Evolutionary conservation across 345 rosid genomes (phyloP).

Genomic region (Hibiscus syriacus): DNA sequence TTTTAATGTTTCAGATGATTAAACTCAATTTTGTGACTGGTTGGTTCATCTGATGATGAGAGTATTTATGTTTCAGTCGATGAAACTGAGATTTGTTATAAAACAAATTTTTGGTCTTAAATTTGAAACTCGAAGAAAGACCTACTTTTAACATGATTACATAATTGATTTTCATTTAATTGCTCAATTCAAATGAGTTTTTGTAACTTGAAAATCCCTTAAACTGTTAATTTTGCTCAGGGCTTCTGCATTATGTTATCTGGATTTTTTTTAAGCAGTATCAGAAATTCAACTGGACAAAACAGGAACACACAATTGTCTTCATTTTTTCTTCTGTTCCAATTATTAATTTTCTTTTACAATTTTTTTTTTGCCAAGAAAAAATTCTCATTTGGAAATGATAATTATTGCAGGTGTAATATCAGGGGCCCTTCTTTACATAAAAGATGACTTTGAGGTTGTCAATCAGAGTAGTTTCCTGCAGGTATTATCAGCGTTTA

Average conservation of each 20-base stretch:
- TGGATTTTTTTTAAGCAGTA: no score
- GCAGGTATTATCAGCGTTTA: constrained; percentile 45
- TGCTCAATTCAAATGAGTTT: neutral
- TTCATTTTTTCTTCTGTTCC: neutral
- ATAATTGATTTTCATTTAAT: neutral
- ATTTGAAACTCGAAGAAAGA: neutral
- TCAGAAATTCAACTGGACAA: neutral
- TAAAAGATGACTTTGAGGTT: constrained; percentile 81
- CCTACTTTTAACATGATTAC: neutral
- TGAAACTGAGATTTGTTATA: neutral
- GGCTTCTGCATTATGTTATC: no score
- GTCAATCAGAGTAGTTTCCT: constrained; percentile 75
- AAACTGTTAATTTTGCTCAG: neutral
- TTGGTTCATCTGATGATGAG: neutral
- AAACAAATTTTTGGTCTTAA: neutral
- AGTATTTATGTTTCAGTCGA: neutral
- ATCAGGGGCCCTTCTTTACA: constrained; percentile 92
- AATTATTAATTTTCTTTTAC: no score
- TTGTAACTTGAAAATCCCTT: neutral
- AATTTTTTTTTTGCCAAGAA: neutral
- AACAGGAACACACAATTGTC: neutral
- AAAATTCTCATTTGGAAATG: constrained; percentile 1
- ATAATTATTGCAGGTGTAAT: constrained; percentile 64
- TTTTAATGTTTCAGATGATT: no score
- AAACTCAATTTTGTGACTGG: no score